Evolutionary conservation across 2,329 filamentous ascomycete genomes (phyloP).

Genomic region (Taxawa tesnikishii): DNA sequence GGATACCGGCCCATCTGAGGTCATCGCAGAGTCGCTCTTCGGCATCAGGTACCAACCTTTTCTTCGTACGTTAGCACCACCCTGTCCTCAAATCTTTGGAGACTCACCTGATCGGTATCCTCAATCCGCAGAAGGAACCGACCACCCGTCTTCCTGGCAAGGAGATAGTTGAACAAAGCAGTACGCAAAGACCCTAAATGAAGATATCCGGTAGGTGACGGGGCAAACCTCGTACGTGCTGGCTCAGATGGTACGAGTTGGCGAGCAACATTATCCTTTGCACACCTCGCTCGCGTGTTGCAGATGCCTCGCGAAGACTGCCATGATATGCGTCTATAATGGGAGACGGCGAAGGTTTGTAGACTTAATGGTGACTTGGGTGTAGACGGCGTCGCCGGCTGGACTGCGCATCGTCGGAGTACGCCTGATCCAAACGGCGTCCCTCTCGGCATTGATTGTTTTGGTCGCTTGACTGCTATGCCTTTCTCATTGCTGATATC

Average conservation of each 20-base stretch:
- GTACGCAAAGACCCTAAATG: constrained; percentile 87
- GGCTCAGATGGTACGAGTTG: constrained; percentile 24
- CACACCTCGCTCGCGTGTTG: no score
- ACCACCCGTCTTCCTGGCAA: constrained; percentile 77
- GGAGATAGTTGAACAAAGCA: constrained; percentile 86
- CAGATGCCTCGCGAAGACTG: no score
- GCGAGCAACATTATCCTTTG: constrained; percentile 2
- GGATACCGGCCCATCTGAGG: constrained; percentile 73
- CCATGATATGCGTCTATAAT: no score
- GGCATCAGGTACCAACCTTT: constrained; percentile 67
- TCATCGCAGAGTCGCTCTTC: constrained; percentile 68
- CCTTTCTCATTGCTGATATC: no score
- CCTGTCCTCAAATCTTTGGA: neutral
- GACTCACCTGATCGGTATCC: constrained; percentile 76
- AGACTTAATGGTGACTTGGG: no score
- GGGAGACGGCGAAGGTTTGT: no score
- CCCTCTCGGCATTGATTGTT: no score
- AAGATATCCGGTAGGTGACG: constrained; percentile 86
- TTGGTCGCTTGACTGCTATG: no score
- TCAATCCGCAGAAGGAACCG: constrained; percentile 87
- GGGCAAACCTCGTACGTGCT: constrained; percentile 77
- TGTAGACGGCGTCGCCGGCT: no score
- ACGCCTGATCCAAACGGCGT: no score
- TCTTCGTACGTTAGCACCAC: constrained; percentile 40
- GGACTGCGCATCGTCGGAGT: no score